Evolutionary conservation across 345 rosid species (phyloP).

Genomic region (Tarenaya hassleriana): DNA sequence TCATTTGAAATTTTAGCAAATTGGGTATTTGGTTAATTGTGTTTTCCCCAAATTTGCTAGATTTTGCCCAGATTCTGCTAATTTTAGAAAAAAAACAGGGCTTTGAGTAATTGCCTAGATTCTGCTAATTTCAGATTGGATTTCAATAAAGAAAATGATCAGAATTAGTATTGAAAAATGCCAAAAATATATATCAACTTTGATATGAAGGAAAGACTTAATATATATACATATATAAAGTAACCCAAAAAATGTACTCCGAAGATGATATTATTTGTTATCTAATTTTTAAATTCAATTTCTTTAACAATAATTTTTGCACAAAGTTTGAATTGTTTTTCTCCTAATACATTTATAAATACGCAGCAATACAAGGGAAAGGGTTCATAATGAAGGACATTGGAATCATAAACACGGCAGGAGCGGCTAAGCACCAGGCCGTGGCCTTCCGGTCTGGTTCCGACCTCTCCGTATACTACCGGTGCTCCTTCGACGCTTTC

Average conservation of each 20-base stretch:
- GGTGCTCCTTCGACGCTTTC: slow-evolving; percentile 55
- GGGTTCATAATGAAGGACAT: slow-evolving; percentile 66
- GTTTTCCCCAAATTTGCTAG: not conserved
- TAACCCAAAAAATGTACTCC: too few species aligned
- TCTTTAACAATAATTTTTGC: too few species aligned
- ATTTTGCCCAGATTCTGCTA: not conserved
- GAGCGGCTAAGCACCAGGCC: slow-evolving; percentile 79
- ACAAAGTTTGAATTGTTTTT: too few species aligned
- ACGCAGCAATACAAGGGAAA: slow-evolving; percentile 67
- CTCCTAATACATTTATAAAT: too few species aligned
- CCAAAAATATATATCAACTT: not conserved
- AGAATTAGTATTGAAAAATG: not conserved
- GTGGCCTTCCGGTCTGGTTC: slow-evolving; percentile 89
- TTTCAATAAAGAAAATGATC: slow-evolving; percentile 1
- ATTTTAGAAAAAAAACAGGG: too few species aligned
- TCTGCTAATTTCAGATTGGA: not conserved
- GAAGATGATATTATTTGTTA: too few species aligned
- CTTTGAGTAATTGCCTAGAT: too few species aligned
- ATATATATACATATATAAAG: too few species aligned
- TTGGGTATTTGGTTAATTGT: too few species aligned
- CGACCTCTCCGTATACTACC: slow-evolving; percentile 55
- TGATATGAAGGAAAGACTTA: too few species aligned
- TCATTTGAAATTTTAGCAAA: too few species aligned
- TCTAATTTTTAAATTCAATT: too few species aligned
- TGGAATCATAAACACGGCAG: slow-evolving; percentile 70